phyloP scores from a whole-genome alignment of 805 yeast genomes.

The Jamesozyma spencerorum region DNA sequence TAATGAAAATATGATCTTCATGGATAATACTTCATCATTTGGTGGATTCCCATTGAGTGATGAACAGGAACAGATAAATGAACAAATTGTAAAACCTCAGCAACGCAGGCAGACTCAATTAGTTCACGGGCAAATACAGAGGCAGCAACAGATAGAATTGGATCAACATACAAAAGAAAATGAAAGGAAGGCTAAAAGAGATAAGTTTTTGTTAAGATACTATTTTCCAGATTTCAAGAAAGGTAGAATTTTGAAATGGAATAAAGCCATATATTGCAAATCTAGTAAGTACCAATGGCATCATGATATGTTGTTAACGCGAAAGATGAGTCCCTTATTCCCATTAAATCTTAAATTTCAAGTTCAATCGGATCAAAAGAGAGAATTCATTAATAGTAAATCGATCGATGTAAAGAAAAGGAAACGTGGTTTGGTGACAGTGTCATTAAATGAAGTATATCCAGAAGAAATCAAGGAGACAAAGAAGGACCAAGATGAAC shows the following conservation, averaged over 20 bases:
- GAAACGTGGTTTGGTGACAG: conserved; percentile 16
- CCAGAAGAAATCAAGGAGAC: conserved; percentile 11
- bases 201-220: conserved; percentile 33
- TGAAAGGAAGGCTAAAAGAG: conserved; percentile 19
- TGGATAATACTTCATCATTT: conserved; percentile 16
- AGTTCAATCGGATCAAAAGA: conserved; percentile 44
- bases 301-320: not conserved
- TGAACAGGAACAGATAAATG: conserved; percentile 3
- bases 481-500: conserved; percentile 13
- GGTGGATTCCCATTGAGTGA: conserved; percentile 12
- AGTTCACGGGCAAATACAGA: not conserved
- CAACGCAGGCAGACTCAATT: not conserved
- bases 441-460: conserved; percentile 17
- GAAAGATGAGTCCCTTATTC: conserved; percentile 28
- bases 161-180: not conserved
- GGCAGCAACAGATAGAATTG: conserved; percentile 3
- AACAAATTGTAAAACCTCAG: not conserved
- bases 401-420: conserved; percentile 3
- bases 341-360: conserved; percentile 49
- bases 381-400: conserved; percentile 31
- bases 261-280: conserved; percentile 41
- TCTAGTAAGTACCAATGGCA: conserved; percentile 43
- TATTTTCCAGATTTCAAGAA: conserved; percentile 47
- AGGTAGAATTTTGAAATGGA: conserved; percentile 45
- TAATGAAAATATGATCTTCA: conserved; percentile 9